These are phyloP conservation scores for Colletotrichum acutatum DNA, from an alignment of 2,329 filamentous ascomycete species.

Conservation along the genomic window DNA sequence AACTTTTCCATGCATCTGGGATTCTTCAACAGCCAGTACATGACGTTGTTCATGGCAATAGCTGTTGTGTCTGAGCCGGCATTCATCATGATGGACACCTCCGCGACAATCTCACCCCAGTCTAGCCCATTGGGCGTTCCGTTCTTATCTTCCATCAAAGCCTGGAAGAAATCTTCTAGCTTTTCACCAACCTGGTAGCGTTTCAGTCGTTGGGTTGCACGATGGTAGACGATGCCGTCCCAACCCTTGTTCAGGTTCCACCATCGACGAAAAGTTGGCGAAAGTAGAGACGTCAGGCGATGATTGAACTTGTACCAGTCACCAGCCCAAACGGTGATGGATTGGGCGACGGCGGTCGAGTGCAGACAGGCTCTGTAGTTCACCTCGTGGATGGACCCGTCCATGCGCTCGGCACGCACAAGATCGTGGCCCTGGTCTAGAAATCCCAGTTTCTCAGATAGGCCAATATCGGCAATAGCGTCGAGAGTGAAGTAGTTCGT, in stretches of 20 bases:
- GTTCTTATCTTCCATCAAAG: slow-evolving; percentile 61
- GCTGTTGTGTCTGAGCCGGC: slow-evolving; percentile 59
- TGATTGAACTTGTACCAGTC: slow-evolving; percentile 56
- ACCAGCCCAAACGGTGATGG: slow-evolving; percentile 60
- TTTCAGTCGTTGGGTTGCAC: slow-evolving; percentile 34
- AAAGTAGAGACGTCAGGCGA: no score
- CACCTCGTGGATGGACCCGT: slow-evolving; percentile 57
- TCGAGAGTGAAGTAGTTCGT: slow-evolving; percentile 67
- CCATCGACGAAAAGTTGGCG: background rate
- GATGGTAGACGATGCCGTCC: background rate
- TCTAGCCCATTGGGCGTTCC: slow-evolving; percentile 56
- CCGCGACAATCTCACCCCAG: slow-evolving; percentile 68
- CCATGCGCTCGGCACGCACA: slow-evolving; percentile 52
- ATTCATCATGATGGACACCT: slow-evolving; percentile 63
- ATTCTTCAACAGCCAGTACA: slow-evolving; percentile 62
- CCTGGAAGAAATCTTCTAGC: slow-evolving; percentile 68
- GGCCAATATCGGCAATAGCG: slow-evolving; percentile 66
- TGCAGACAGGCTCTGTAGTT: slow-evolving; percentile 63
- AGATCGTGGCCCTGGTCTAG: slow-evolving; percentile 60
- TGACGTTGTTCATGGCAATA: slow-evolving; percentile 61
- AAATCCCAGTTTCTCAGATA: slow-evolving; percentile 60
- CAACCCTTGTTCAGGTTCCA: no score
- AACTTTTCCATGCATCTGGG: slow-evolving; percentile 52
- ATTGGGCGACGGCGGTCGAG: slow-evolving; percentile 59
- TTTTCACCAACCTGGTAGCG: slow-evolving; percentile 62